phyloP scores from a whole-genome alignment of 2,329 filamentous ascomycete species.

The Nakataea oryzae region DNA sequence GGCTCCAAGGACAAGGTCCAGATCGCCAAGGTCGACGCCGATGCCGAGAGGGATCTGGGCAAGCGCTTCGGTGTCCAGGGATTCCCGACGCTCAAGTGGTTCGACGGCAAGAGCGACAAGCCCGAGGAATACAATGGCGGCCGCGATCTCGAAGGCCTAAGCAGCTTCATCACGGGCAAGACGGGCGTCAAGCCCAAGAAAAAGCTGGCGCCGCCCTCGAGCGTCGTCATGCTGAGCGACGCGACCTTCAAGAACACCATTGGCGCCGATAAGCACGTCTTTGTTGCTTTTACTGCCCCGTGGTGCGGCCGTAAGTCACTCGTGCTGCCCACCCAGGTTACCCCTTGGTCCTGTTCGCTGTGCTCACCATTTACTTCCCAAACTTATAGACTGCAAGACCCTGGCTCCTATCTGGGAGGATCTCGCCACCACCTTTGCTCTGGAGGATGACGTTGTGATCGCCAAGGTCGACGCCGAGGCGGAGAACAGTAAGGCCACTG shows the following conservation, averaged over 20 bases:
- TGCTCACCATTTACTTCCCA: not conserved
- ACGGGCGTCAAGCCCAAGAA: conserved; percentile 72
- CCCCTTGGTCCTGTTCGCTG: not conserved
- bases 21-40: conserved; percentile 94
- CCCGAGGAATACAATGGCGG: conserved; percentile 80
- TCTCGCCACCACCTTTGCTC: conserved; percentile 66
- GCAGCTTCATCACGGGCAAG: conserved; percentile 75
- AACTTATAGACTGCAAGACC: conserved; percentile 76
- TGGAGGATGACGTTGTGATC: conserved; percentile 70
- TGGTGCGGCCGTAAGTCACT: conserved; percentile 89
- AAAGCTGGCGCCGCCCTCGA: conserved; percentile 62
- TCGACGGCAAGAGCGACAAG: conserved; percentile 85
- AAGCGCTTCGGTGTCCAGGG: conserved; percentile 83
- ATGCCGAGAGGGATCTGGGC: conserved; percentile 74
- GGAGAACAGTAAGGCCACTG: conserved; percentile 69
- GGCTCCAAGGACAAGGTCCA: conserved; percentile 62
- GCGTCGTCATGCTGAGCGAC: conserved; percentile 73
- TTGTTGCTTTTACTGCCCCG: conserved; percentile 94
- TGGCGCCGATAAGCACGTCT: conserved; percentile 76
- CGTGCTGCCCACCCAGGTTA: conserved; percentile 6
- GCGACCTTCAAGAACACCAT: conserved; percentile 64
- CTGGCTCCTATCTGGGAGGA: conserved; percentile 87
- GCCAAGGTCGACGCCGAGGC: conserved; percentile 95
- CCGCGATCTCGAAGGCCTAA: conserved; percentile 78
- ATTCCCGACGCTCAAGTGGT: conserved; percentile 96